Evolutionary conservation across 495 filamentous ascomycete species (phyloP), one percentile per base, ranked within the genome.

Genomic region (Aspergillus cavernicola): DNA sequence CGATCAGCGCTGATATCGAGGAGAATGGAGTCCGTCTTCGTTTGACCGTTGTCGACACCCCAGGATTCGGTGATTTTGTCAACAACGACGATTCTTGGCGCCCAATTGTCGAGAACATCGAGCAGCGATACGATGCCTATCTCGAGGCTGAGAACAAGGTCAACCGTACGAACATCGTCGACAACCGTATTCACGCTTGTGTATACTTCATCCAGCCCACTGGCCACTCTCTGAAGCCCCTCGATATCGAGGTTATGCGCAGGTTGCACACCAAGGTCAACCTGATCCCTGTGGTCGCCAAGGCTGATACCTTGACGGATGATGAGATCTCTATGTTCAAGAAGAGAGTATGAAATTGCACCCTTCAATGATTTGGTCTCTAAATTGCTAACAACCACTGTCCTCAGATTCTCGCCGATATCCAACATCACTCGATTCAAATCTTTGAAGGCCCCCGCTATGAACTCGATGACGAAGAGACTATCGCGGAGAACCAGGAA

Each of bases 151-250:
- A 98, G 80, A 97, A 98, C 83, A 98, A 97, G 85, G 90, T 98
- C 67, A 98, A 98, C 80, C 87, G 93, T 57, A 95, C 95, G 82
- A 98, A 98, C 81, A 97, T 97, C 69, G 84, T 97, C 48, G 93
- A 98, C 74, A 97, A 97, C 82, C 88, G 93, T 62, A 90, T 98
- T 53, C 93, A 98, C 64, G 92, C 93, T 22, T 97, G 93, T 64
- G 93, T 98, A 43, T 98, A 96, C 83, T 98, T 98, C 78, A 96
- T 98, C 63, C 93, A 98, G 75, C 93, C 93, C 50, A 98, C 93
- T 35, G 93, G 93, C 46, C 93, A 98, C 80, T 93, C 95, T n/a
- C 79, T 98, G 65, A 98, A 98, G 87, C 95, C 95, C 46, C 76
- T 98, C 60, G 93, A 98, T 66, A 96, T 97, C 58, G 93, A 98